Evolutionary conservation across 345 rosid species (phyloP), one percentile per base, ranked within the genome.

Genomic region (Boechera stricta): DNA sequence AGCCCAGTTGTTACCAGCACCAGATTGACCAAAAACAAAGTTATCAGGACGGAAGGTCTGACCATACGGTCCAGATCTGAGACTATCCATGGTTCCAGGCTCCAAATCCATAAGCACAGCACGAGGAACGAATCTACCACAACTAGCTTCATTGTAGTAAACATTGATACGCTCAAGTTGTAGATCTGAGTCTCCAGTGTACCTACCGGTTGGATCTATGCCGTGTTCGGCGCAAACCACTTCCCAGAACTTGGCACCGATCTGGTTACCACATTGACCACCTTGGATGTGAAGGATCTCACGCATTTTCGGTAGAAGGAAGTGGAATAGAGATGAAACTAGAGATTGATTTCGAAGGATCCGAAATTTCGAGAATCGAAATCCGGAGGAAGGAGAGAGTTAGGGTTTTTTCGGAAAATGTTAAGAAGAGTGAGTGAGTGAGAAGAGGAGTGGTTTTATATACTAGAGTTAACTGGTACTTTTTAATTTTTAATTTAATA

Each of bases 261-360:
- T 77, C 75, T 77, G 80, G 80, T 77, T 77, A 42, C 76, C 80
- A n/a, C 80, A 77, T 21, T 77, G 80, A 49, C 80, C 76, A 52
- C 66, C 80, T 7, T 77, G 80, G 24, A 77, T 77, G 66, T 77
- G 80, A 62, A 77, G 76, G 66, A 77, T 77, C 75, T 77, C 80
- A 13, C 80, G 71, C 80, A 77, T 77, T 62, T 61, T 76, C 68
- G 59, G 5, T 69, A 11, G 28, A 6, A 1, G 2, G 41, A 49
- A 53, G 33, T 24, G 47, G 36, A 36, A 9, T 1, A 26, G 71
- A 52, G 69, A 38, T 2, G 11, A 56, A 10, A 7, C 31, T 28
- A 10, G 39, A 0, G 60, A 28, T 51, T 5, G 73, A 16, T 38
- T 26, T 12, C 12, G 4, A 45, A n/a, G 68, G 44, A 21, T 48